phyloP scores from a whole-genome alignment of 2,329 filamentous ascomycete species.

The Neofusicoccum kwambonambiense region DNA sequence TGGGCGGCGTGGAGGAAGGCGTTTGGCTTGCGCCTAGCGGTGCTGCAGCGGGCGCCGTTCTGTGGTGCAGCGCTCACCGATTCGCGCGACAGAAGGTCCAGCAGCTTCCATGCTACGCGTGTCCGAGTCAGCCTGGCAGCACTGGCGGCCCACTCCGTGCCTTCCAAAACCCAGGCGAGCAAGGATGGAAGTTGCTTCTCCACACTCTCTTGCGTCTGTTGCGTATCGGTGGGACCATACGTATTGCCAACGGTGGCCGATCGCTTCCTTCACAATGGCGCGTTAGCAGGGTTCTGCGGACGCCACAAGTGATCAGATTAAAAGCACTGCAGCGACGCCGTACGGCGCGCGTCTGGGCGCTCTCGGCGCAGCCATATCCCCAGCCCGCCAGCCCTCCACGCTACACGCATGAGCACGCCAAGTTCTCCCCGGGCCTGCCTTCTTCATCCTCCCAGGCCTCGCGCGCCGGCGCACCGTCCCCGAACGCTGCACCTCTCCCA shows the following conservation, averaged over 20 bases:
- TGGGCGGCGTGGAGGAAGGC: not conserved
- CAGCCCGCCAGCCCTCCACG: constrained; percentile 12
- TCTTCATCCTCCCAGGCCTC: constrained; percentile 4
- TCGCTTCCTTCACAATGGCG: constrained; percentile 12
- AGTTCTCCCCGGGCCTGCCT: constrained; percentile 8
- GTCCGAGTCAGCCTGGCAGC: constrained; percentile 4
- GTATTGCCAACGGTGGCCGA: constrained; percentile 17
- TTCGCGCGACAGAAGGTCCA: constrained; percentile 11
- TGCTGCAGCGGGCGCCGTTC: not conserved
- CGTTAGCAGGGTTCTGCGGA: constrained; percentile 13
- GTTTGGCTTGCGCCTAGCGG: not conserved
- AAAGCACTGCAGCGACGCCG: constrained; percentile 16
- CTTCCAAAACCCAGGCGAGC: constrained; percentile 13
- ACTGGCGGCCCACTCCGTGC: constrained; percentile 8
- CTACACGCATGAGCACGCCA: constrained; percentile 14
- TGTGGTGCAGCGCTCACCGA: not conserved
- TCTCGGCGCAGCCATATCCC: constrained; percentile 16
- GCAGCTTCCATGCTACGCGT: constrained; percentile 13
- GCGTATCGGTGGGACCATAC: constrained; percentile 15
- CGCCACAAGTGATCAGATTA: constrained; percentile 19
- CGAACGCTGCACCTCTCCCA: not conserved
- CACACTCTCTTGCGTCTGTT: constrained; percentile 11
- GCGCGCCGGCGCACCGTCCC: not conserved
- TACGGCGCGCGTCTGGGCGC: constrained; percentile 9
- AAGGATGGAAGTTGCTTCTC: constrained; percentile 15